Base-by-base conservation (phyloP, 768 basidiomycete genomes). In the Psilocybe subaeruginosa region DNA sequence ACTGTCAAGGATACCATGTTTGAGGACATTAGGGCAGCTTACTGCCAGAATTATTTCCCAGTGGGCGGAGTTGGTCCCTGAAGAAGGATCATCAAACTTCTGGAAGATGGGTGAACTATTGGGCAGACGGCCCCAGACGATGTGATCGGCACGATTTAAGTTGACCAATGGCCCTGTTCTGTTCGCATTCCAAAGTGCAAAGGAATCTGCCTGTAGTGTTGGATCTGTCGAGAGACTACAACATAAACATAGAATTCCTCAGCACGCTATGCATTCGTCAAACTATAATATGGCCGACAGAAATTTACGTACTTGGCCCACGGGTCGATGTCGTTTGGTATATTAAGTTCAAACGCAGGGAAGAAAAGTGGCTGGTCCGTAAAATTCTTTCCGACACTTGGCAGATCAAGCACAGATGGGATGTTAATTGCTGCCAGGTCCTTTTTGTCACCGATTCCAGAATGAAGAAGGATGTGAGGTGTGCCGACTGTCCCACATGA, bases 401-500 rank as follows among this genome's bases (percentile, higher is more conserved):
- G 59, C 12, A 72, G 69, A 41, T 75, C 57, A 35, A 72, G 54
- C 3, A 72, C 37, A 8, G 71, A 56, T 8, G 54, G 43, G 48
- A 76, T 71, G 2, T 68, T 68, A 2, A 71, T 55, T 0, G 56
- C 27, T 27, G 54, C 17, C 2, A 76, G 66, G 3, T 46, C 50
- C 3, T 51, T 52, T 11, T 60, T 23, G 30, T 72, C 62, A 16
- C 77, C 76, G 56, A 78, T 74, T 11, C 75, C 75, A 5, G 73
- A 74, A n/a, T 72, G 65, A 16, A 75, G 39, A 7, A 77, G 69
- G n/a, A 78, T 67, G 14, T 65, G 68, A 0, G 77, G 76, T 0
- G 76, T 77, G 8, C 68, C 69, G 29, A 77, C 64, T 8, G 72
- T 60, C 1, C 78, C 77, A 4, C 75, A 74, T 8, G 75, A 76